Evolutionary conservation across 1,139 yeast species (phyloP), one percentile per base, ranked within the genome.

Genomic region (Blastobotrys buckinghamii): DNA sequence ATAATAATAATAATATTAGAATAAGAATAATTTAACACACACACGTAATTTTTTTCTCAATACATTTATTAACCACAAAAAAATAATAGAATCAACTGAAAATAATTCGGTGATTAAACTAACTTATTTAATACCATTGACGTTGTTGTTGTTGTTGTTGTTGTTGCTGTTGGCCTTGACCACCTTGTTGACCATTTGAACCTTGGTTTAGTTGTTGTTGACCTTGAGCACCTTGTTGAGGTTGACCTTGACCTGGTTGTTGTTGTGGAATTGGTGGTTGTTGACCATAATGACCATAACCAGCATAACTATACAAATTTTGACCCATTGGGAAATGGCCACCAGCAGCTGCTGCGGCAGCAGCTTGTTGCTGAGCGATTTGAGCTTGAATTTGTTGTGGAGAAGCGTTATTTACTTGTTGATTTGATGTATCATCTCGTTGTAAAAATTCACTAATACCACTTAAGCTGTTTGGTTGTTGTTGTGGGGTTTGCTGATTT

Each of bases 81-180:
- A n/a, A n/a, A n/a, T n/a, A n/a, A n/a, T n/a, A n/a, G n/a, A n/a
- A n/a, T n/a, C n/a, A n/a, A n/a, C n/a, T n/a, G n/a, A n/a, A n/a
- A n/a, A n/a, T n/a, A n/a, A n/a, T n/a, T n/a, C n/a, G n/a, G n/a
- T n/a, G n/a, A n/a, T n/a, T n/a, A n/a, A n/a, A n/a, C n/a, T n/a
- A n/a, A n/a, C 68, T 96, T 96, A 56, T 79, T 92, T 58, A 90
- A 90, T 65, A 84, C 87, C 65, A 81, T 90, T 59, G 97, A 96
- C 51, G 80, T 80, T 67, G 86, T 85, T 68, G 92, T 89, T 64
- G 98, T 92, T 65, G 98, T 97, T 61, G 71, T 92, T 49, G 92
- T 92, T 72, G 81, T 92, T 59, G 87, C 97, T 45, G 92, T 92
- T 67, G n/a, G n/a, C n/a, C 7, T 22, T 4, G 7, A 22, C 24